Conservation (phyloP, 1,139 yeast species). For the Meyerozyma smithsonii region DNA sequence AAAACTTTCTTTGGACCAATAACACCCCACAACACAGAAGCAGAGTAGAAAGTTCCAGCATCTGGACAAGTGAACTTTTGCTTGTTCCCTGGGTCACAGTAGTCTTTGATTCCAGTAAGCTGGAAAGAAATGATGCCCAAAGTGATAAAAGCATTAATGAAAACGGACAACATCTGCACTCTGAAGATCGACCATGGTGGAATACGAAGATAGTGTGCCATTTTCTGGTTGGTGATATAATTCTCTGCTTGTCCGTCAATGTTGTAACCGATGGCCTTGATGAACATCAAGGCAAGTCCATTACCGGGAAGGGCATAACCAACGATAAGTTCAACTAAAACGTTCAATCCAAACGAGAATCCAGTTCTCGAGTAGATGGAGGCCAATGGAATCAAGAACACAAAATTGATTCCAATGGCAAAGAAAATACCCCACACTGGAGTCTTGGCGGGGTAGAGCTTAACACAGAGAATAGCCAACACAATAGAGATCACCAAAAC, state of each 20-base stretch:
- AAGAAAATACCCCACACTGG: conserved; percentile 60
- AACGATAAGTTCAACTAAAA: conserved; percentile 54
- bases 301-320: conserved; percentile 66
- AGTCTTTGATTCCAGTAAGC: conserved; percentile 38
- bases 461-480: conserved; percentile 35
- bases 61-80: conserved; percentile 46
- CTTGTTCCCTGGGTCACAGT: conserved; percentile 40
- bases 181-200: conserved; percentile 62
- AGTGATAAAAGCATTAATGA: conserved; percentile 43
- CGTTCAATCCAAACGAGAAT: conserved; percentile 48
- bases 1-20: conserved; percentile 62
- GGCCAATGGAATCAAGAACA: conserved; percentile 49
- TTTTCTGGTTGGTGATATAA: conserved; percentile 51
- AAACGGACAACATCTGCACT: conserved; percentile 46
- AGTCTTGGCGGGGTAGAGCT: conserved; percentile 44
- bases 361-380: conserved; percentile 53
- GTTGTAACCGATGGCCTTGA: conserved; percentile 56
- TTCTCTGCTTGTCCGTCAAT: conserved; percentile 60
- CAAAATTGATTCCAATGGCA: conserved; percentile 48
- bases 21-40: conserved; percentile 61
- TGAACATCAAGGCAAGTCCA: conserved; percentile 53
- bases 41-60: conserved; percentile 42
- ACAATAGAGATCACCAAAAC: conserved; percentile 13
- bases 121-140: conserved; percentile 54
- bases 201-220: conserved; percentile 56